Conservation (phyloP, 176 grass and related monocot species). For the Ampelocalamus luodianensis region DNA sequence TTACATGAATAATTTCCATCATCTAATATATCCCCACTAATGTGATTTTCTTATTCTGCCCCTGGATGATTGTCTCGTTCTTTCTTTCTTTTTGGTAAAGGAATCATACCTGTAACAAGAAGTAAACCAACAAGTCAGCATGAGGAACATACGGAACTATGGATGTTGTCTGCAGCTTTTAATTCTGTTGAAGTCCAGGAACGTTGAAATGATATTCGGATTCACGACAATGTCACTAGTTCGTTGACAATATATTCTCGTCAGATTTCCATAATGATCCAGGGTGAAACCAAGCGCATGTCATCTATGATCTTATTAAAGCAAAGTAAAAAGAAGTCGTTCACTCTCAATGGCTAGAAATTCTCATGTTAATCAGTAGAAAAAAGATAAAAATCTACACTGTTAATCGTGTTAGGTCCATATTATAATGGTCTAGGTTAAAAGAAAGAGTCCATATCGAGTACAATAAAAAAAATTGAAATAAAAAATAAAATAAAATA, state of each 20-base stretch:
- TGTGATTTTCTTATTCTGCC: neutral
- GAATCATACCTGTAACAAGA: neutral
- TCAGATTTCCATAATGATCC: neutral
- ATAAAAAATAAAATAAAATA: no score
- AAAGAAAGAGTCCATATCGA: no score
- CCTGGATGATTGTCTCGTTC: neutral
- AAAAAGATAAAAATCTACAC: no score
- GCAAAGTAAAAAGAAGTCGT: no score
- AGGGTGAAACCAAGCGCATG: conserved; percentile 11
- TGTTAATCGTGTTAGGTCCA: no score
- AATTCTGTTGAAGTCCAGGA: neutral
- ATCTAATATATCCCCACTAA: neutral
- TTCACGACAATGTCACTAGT: neutral
- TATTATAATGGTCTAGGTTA: no score
- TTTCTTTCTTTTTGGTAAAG: neutral
- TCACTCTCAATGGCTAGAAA: no score
- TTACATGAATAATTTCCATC: neutral
- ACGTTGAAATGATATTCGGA: neutral
- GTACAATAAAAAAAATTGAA: no score
- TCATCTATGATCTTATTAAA: no score
- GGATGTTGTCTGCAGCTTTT: neutral
- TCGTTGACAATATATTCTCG: neutral
- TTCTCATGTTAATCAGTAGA: no score
- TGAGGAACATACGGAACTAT: neutral
- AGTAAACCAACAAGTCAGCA: neutral